Evolutionary conservation across 805 yeast genomes (phyloP), one percentile per base, ranked within the genome.

Genomic region (Saturnispora dispora): DNA sequence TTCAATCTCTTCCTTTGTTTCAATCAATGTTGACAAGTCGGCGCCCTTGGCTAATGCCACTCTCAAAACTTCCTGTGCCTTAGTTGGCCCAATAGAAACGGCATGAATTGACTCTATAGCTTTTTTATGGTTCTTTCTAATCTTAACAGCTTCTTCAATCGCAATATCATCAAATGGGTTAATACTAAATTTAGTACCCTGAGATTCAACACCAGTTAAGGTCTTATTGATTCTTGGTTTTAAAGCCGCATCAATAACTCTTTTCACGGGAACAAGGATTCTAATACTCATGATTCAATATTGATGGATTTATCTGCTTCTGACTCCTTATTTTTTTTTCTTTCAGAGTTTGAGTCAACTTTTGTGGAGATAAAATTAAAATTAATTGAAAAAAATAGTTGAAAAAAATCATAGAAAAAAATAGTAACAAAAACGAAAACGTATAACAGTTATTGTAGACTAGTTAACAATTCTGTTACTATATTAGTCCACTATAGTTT

Each of bases 121-220:
- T 9, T 65, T 76, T 61, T 83, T 82, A 65, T 84, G 69, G 37
- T 73, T 72, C 58, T 85, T 88, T 61, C 77, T 81, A 60, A 93
- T 77, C 59, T 83, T 79, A 41, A 90, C 72, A 0, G 98, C 95
- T 68, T 93, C 99, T 70, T 93, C 99, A 49, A 93, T 65, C 8
- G 99, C 99, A 64, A 93, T 93, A 70, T 93, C 99, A 71, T 96
- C 93, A 69, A 93, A 93, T 52, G 99, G 99, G 67, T 93, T 93
- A 67, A 91, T 88, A 63, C 88, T 79, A 74, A 84, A 89, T 71
- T 91, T 91, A 58, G 88, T 87, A 52, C 96, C 97, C 56, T 85
- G 79, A 51, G 91, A 81, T 59, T 89, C 96, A 47, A 86, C 81
- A 5, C 93, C 96, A 10, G 88, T 83, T 46, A 81, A 81, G 13